Conservation (phyloP, 2,329 filamentous ascomycete species). For the Ascochyta clinopodiicola region DNA sequence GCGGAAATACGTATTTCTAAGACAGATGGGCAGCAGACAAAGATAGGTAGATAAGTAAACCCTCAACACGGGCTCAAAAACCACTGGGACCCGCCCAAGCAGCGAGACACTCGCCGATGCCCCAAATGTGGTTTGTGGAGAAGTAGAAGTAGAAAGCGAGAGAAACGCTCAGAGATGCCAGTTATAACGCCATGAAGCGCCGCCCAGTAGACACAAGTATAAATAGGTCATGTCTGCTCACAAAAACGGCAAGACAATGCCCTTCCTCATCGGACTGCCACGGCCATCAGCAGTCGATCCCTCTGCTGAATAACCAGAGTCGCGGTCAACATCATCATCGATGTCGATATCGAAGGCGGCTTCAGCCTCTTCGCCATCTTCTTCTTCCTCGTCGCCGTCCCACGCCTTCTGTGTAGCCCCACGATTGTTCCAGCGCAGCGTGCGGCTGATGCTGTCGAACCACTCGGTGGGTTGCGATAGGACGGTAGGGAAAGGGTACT, state of each 20-base stretch:
- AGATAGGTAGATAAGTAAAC: constrained; percentile 2
- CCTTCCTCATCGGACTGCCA: constrained; percentile 45
- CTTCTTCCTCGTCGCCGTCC: constrained; percentile 56
- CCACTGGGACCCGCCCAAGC: constrained; percentile 43
- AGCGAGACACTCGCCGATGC: constrained; percentile 24
- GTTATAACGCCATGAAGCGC: constrained; percentile 1
- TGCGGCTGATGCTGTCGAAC: constrained; percentile 94
- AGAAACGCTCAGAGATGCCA: constrained; percentile 4
- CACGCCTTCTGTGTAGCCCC: constrained; percentile 92
- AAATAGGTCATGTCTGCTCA: constrained; percentile 14
- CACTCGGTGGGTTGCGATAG: constrained; percentile 89
- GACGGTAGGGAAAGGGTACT: constrained; percentile 97
- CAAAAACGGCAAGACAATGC: constrained; percentile 43
- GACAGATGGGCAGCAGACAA: not conserved
- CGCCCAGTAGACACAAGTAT: not conserved
- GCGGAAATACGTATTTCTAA: not conserved
- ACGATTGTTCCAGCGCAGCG: constrained; percentile 92
- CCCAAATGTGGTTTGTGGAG: constrained; percentile 17
- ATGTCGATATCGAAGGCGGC: constrained; percentile 95
- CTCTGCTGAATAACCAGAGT: constrained; percentile 50
- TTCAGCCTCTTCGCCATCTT: constrained; percentile 54
- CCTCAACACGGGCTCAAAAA: constrained; percentile 13
- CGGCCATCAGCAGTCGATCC: constrained; percentile 44
- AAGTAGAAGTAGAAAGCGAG: constrained; percentile 5
- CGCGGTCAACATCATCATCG: constrained; percentile 62